phyloP scores from a whole-genome alignment of 129 eudicot genomes.

The Deinandra increscens region DNA sequence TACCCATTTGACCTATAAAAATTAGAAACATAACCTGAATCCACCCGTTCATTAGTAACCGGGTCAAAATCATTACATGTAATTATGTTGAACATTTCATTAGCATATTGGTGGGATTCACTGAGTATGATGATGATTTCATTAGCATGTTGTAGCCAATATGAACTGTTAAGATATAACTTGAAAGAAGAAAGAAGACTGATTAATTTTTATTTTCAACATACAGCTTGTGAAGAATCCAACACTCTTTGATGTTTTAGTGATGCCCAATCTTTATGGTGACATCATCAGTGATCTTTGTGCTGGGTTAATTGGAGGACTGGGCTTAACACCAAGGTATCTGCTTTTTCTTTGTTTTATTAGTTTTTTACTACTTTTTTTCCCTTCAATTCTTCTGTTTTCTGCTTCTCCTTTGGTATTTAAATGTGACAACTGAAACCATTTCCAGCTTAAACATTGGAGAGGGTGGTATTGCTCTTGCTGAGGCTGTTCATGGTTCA shows the following conservation, averaged over 20 bases:
- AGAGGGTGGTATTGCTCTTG: slow-evolving; percentile 98
- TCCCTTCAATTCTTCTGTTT: neutral
- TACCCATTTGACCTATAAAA: neutral
- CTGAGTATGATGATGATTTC: no score
- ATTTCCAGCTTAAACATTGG: slow-evolving; percentile 75
- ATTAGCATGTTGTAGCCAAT: neutral
- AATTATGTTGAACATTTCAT: neutral
- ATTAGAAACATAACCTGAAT: neutral
- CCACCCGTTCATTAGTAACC: neutral
- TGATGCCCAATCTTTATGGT: slow-evolving; percentile 98
- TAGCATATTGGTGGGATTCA: no score
- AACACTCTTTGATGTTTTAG: slow-evolving; percentile 91
- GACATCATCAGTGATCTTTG: slow-evolving; percentile 97
- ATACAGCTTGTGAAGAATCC: slow-evolving; percentile 97
- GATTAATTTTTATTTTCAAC: slow-evolving; percentile 10
- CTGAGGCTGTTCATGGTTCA: slow-evolving; percentile 99
- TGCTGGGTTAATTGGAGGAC: slow-evolving; percentile 96
- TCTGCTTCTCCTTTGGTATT: neutral
- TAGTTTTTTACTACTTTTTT: neutral
- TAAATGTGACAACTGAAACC: slow-evolving; percentile 6
- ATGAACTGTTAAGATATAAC: neutral
- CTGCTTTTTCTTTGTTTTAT: neutral
- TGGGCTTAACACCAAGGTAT: slow-evolving; percentile 98
- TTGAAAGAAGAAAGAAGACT: slow-evolving; percentile 14
- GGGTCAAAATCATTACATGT: neutral